Conservation (phyloP, 2,329 filamentous ascomycete species). For the Scolecobasidium constrictum region DNA sequence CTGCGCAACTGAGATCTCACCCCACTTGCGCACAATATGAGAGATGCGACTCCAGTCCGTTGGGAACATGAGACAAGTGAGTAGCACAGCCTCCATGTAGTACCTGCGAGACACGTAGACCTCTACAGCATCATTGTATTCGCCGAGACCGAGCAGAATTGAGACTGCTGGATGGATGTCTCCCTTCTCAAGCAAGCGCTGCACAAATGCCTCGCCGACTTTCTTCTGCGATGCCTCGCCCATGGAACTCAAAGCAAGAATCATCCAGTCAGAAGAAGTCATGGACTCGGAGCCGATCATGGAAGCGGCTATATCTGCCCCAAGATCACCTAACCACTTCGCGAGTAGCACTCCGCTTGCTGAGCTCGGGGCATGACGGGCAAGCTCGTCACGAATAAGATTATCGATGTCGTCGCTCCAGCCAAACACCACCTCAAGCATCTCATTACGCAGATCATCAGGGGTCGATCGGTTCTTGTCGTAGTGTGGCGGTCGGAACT, state of each 20-base stretch:
- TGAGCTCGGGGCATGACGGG: slow-evolving; percentile 43
- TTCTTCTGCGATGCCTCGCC: slow-evolving; percentile 70
- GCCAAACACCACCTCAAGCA: slow-evolving; percentile 89
- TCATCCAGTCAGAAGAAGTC: slow-evolving; percentile 94
- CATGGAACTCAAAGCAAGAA: slow-evolving; percentile 82
- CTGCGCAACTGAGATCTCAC: slow-evolving; percentile 78
- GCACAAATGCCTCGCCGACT: slow-evolving; percentile 80
- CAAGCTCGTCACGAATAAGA: slow-evolving; percentile 71
- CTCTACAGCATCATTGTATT: slow-evolving; percentile 89
- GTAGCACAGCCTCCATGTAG: slow-evolving; percentile 84
- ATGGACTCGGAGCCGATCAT: slow-evolving; percentile 70
- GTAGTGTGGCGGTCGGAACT: slow-evolving; percentile 60
- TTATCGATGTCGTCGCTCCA: slow-evolving; percentile 80
- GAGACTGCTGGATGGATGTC: slow-evolving; percentile 89
- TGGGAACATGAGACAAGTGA: slow-evolving; percentile 75
- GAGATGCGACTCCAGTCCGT: slow-evolving; percentile 85
- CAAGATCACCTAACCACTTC: slow-evolving; percentile 85
- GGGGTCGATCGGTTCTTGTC: slow-evolving; percentile 31
- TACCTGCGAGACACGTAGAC: slow-evolving; percentile 86
- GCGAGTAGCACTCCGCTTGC: slow-evolving; percentile 71
- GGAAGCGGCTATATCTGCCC: slow-evolving; percentile 68
- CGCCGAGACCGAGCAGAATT: slow-evolving; percentile 84
- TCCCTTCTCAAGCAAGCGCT: slow-evolving; percentile 76
- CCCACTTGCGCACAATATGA: slow-evolving; percentile 86
- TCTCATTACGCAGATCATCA: slow-evolving; percentile 75